Evolutionary conservation across 176 grass and related monocot species (phyloP).

Genomic region (Lolium rigidum): DNA sequence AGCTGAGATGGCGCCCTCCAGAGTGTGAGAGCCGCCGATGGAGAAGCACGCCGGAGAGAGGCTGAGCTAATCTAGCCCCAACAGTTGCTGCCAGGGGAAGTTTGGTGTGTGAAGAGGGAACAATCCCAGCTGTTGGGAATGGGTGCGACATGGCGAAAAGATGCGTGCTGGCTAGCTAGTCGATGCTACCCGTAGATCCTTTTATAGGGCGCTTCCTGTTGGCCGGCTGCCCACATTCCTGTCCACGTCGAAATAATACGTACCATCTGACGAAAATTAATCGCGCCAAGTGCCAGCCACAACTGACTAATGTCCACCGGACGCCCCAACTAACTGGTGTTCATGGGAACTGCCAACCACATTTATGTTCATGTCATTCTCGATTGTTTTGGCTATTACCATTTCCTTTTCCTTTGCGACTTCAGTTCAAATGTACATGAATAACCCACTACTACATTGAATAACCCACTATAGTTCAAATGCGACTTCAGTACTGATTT

Average conservation of each 20-base stretch:
- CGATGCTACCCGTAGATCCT: background rate
- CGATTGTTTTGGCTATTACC: background rate
- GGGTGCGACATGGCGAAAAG: background rate
- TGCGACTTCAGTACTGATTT: too few relatives aligned
- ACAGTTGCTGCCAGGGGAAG: too few relatives aligned
- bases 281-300: background rate
- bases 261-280: background rate
- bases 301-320: background rate
- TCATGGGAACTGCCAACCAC: background rate
- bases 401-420: too few relatives aligned
- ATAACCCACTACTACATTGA: too few relatives aligned
- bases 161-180: background rate
- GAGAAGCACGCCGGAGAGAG: background rate
- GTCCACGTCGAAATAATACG: background rate
- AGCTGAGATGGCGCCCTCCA: background rate
- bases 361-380: background rate
- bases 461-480: too few relatives aligned
- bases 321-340: too few relatives aligned
- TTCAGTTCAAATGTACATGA: too few relatives aligned
- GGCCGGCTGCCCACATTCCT: background rate
- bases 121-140: background rate
- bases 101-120: conserved; percentile 6
- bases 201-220: conserved; percentile 3
- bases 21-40: background rate
- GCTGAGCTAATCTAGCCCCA: background rate